These are phyloP conservation scores for Starmerella stigmatis DNA, from an alignment of 805 yeast species.

Conservation along the genomic window DNA sequence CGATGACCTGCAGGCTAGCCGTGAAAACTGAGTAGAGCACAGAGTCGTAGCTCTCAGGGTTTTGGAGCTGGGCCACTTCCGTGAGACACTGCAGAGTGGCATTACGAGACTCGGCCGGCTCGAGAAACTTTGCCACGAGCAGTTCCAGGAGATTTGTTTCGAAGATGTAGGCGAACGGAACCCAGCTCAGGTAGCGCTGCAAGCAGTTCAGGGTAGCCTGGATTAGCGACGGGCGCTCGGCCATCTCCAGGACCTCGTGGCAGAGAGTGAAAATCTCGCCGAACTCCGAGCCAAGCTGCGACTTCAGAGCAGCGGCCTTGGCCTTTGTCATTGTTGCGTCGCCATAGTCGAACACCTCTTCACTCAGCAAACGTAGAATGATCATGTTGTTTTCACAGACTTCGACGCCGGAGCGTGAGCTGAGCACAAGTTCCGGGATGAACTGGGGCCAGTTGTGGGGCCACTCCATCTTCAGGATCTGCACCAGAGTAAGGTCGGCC, in stretches of 20 bases:
- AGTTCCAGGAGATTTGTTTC: constrained; percentile 71
- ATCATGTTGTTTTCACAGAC: constrained; percentile 98
- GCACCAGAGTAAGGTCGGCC: constrained; percentile 87
- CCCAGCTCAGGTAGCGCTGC: constrained; percentile 85
- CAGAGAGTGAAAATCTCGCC: constrained; percentile 88
- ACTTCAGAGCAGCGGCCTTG: constrained; percentile 71
- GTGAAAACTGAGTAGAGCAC: constrained; percentile 63
- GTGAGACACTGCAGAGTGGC: constrained; percentile 84
- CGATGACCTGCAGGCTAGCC: constrained; percentile 59
- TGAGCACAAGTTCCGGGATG: constrained; percentile 80
- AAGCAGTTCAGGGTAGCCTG: constrained; percentile 75
- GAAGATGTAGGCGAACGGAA: constrained; percentile 79
- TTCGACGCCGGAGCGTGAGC: constrained; percentile 74
- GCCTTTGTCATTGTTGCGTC: constrained; percentile 96
- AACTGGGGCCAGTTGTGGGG: constrained; percentile 98
- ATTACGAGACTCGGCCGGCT: constrained; percentile 69
- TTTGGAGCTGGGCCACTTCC: constrained; percentile 65
- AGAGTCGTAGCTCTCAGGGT: constrained; percentile 39
- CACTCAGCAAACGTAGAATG: constrained; percentile 76
- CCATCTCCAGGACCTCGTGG: constrained; percentile 83
- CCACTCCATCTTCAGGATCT: constrained; percentile 96
- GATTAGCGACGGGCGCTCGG: constrained; percentile 71
- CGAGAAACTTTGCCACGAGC: constrained; percentile 64
- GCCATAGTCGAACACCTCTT: constrained; percentile 93
- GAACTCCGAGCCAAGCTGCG: constrained; percentile 79